Conservation (phyloP, 129 eudicot genomes). For the Erigeron canadensis region DNA sequence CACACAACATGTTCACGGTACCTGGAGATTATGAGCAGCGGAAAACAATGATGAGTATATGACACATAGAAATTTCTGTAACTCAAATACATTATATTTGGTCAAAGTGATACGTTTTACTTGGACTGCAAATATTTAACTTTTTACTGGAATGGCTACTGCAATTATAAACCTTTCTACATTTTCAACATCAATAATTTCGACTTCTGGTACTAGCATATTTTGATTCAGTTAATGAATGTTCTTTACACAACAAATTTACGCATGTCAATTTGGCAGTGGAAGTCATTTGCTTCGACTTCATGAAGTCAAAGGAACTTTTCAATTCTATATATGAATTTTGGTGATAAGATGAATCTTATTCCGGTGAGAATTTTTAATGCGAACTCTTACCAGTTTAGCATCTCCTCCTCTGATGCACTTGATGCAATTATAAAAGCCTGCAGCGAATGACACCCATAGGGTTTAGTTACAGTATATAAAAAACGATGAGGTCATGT, state of each 20-base stretch:
- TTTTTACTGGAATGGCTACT: background rate
- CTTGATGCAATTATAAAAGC: constrained; percentile 58
- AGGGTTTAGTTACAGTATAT: background rate
- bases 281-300: background rate
- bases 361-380: background rate
- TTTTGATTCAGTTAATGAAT: background rate
- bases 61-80: background rate
- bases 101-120: background rate
- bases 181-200: background rate
- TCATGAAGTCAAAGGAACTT: constrained; percentile 10
- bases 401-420: constrained; percentile 53
- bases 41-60: background rate
- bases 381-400: constrained; percentile 37
- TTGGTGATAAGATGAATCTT: background rate
- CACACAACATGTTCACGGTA: constrained; percentile 60
- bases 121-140: background rate
- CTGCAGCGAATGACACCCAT: constrained; percentile 27
- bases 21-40: constrained; percentile 30
- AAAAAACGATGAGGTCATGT: background rate
- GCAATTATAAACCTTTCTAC: background rate
- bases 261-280: background rate
- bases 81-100: background rate
- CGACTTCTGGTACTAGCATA: background rate
- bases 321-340: background rate
- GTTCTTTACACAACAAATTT: background rate